Base-by-base conservation (phyloP, 345 rosid genomes). In the Citrus sp. region DNA sequence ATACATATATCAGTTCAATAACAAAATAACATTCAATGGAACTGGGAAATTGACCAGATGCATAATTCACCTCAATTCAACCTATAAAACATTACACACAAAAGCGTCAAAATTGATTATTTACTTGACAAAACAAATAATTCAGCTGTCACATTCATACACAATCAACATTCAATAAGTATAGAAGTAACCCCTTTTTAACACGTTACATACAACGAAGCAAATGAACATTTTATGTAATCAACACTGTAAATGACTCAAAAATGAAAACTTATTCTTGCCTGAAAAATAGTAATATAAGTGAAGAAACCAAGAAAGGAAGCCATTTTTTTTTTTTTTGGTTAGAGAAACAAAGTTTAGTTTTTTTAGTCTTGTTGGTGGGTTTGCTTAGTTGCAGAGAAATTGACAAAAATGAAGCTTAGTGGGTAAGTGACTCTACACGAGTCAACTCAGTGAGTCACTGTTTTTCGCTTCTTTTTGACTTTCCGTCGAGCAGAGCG, bases 231-330 rank as follows among this genome's bases (percentile, higher is more conserved):
- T 25, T 4, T 35, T 13, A 60, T 5, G 38, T 6, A 9, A 38
- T 62, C 24, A 75, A 63, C 2, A 25, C 14, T 35, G 12, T 61
- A 42, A 40, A 56, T 55, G 25, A 65, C 1, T 14, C 49, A 35
- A 42, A 19, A 38, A 38, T 0, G 18, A 51, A 25, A n/a, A 72
- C 38, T 24, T n/a, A 9, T n/a, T 22, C 59, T 75, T 86, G 72
- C 93, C 90, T 77, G 89, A 51, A 87, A 63, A 67, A 82, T 78
- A 67, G 77, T 69, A 74, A 75, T 35, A n/a, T 67, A 32, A 22
- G 78, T 7, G 79, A 82, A 38, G 21, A 77, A 76, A 71, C 73
- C 34, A 72, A 49, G 59, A 74, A 59, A 34, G 27, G 79, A 78
- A 35, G 74, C 78, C 88, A 85, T 85, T 37, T 56, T n/a, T 49